Evolutionary conservation across 2,329 filamentous ascomycete species (phyloP).

Genomic region (Sporothrix brasiliensis): DNA sequence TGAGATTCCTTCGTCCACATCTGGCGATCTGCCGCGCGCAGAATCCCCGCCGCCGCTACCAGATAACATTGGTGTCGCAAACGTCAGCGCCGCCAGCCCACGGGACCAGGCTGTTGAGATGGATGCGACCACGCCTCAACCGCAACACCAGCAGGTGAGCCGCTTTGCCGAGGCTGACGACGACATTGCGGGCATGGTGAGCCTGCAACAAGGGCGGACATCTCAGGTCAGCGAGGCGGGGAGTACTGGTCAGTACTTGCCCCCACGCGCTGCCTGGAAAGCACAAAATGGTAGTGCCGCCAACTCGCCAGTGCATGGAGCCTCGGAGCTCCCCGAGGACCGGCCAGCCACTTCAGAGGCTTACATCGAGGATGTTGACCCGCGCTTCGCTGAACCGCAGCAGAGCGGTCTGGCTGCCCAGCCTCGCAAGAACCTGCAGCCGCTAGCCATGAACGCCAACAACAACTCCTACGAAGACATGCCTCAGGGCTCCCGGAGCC

Average conservation of each 20-base stretch:
- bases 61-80: constrained; percentile 42
- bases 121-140: constrained; percentile 67
- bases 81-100: constrained; percentile 33
- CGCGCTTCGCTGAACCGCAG: constrained; percentile 68
- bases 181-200: constrained; percentile 74
- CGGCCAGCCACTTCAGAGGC: constrained; percentile 35
- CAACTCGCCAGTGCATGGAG: constrained; percentile 32
- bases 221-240: constrained; percentile 11
- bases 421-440: constrained; percentile 33
- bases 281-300: constrained; percentile 40
- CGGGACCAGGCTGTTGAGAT: constrained; percentile 76
- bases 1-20: constrained; percentile 41
- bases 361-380: constrained; percentile 94
- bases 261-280: constrained; percentile 61
- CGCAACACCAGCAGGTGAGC: constrained; percentile 51
- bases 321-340: constrained; percentile 34
- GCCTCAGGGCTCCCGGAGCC: constrained; percentile 63
- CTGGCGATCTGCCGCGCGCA: constrained; percentile 57
- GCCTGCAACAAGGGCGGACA: constrained; percentile 61
- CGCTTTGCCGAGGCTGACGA: constrained; percentile 65
- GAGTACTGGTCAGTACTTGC: constrained; percentile 52
- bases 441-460: constrained; percentile 25
- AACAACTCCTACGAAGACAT: constrained; percentile 43
- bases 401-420: constrained; percentile 36
- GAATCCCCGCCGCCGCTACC: constrained; percentile 67